Evolutionary conservation across 176 grass and related monocot species (phyloP).

Genomic region (Zoysia japonica): DNA sequence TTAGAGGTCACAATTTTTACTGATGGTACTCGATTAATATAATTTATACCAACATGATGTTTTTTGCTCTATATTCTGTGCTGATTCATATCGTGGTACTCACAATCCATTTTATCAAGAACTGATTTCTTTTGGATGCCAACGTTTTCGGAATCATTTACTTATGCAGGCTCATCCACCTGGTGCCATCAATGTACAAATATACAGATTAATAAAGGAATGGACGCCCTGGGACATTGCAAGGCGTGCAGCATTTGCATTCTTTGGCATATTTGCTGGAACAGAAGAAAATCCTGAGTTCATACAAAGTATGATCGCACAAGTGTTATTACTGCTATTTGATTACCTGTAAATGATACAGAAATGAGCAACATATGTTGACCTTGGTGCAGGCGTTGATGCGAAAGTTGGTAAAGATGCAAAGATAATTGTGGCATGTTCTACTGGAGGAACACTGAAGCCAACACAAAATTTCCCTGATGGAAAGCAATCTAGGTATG

Average conservation of each 20-base stretch:
- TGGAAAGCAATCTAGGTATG: conserved; percentile 88
- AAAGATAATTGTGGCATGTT: conserved; percentile 96
- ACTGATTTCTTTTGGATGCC: background rate
- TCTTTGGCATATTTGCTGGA: conserved; percentile 96
- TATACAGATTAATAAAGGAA: conserved; percentile 99
- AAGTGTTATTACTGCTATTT: conserved; percentile 6
- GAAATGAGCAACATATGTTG: conserved; percentile 9
- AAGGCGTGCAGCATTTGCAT: conserved; percentile 91
- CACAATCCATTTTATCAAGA: background rate
- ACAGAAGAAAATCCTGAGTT: conserved; percentile 99
- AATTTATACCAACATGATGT: conserved; percentile 5
- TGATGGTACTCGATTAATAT: background rate
- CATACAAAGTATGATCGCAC: conserved; percentile 58
- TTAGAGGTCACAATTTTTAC: conserved; percentile 1
- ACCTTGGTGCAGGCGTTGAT: conserved; percentile 59
- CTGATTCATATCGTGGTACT: background rate
- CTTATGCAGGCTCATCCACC: conserved; percentile 78
- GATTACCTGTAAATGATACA: conserved; percentile 2
- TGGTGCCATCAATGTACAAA: conserved; percentile 95
- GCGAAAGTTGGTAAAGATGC: conserved; percentile 80
- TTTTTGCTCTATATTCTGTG: conserved; percentile 14
- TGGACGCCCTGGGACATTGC: conserved; percentile 99
- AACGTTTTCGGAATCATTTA: conserved; percentile 26
- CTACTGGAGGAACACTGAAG: conserved; percentile 81
- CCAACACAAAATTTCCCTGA: conserved; percentile 92